A percentile compares a stretch with the other conserved stretches of the same genome.
These are phyloP conservation scores for Fusarium verrucosum DNA, from an alignment of 2,329 filamentous ascomycete species.

Conservation along the genomic window DNA sequence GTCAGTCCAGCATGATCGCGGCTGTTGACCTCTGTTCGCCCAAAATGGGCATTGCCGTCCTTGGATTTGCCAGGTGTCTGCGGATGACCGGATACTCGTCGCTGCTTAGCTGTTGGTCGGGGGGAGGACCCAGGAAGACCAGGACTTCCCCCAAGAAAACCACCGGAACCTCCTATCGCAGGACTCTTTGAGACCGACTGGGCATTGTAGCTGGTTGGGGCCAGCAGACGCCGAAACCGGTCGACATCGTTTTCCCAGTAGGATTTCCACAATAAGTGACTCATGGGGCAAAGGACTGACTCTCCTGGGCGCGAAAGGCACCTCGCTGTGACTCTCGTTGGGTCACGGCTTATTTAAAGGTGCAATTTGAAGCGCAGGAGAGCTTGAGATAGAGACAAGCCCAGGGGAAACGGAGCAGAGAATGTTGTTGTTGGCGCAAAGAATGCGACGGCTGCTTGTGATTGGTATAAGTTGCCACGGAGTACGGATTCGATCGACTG, in stretches of 20 bases:
- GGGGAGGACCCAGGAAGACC: slow-evolving; percentile 60
- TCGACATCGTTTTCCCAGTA: slow-evolving; percentile 99
- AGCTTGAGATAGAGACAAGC: slow-evolving; percentile 23
- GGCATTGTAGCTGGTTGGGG: slow-evolving; percentile 69
- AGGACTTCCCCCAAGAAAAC: slow-evolving; percentile 51
- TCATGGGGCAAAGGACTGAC: slow-evolving; percentile 72
- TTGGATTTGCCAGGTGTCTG: slow-evolving; percentile 56
- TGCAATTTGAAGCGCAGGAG: slow-evolving; percentile 55
- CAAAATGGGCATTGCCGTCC: slow-evolving; percentile 54
- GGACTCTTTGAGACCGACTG: slow-evolving; percentile 65
- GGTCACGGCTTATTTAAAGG: slow-evolving; percentile 96
- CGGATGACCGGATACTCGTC: slow-evolving; percentile 62
- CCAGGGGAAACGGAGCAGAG: neutral
- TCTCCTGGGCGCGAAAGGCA: slow-evolving; percentile 66
- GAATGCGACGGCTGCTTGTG: slow-evolving; percentile 24
- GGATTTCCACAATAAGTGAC: slow-evolving; percentile 94
- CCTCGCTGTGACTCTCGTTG: slow-evolving; percentile 88
- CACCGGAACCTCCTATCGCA: slow-evolving; percentile 51
- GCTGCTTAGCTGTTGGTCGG: slow-evolving; percentile 58
- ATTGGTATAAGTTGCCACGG: slow-evolving; percentile 40
- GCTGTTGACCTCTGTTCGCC: slow-evolving; percentile 79
- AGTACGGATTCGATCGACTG: slow-evolving; percentile 18
- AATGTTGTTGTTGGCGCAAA: slow-evolving; percentile 11
- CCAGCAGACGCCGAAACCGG: slow-evolving; percentile 88
- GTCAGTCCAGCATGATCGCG: slow-evolving; percentile 85